These are phyloP conservation scores for Aspergillus niger DNA, from an alignment of 2,329 filamentous ascomycete genomes.

Conservation along the genomic window DNA sequence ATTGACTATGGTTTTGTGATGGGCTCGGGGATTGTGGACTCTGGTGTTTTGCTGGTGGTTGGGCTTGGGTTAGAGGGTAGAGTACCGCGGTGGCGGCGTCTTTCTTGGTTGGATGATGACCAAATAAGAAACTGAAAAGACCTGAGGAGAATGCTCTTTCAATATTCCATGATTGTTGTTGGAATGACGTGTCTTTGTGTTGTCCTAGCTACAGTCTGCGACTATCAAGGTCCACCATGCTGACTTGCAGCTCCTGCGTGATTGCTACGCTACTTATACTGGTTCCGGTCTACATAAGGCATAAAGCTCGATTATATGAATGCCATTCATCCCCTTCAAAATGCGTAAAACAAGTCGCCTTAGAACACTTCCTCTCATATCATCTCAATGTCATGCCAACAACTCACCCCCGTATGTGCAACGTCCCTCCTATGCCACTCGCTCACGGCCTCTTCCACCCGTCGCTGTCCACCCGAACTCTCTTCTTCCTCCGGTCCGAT, in stretches of 20 bases:
- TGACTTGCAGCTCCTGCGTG: not conserved
- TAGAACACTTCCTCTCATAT: not conserved
- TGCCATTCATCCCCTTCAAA: conserved; percentile 6
- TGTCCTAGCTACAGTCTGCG: not conserved
- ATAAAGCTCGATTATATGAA: not conserved
- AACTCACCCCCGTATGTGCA: not conserved
- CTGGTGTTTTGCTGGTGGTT: conserved; percentile 11
- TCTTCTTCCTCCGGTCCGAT: not conserved
- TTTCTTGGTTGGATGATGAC: conserved; percentile 41
- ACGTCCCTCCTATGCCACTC: not conserved
- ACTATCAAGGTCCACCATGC: not conserved
- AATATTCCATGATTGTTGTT: not conserved
- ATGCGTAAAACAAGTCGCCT: not conserved
- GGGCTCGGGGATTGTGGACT: conserved; percentile 20
- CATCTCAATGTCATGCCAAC: not conserved
- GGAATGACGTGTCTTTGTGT: no score
- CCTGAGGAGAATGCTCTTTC: conserved; percentile 42
- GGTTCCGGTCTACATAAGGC: not conserved
- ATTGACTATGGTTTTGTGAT: conserved; percentile 2
- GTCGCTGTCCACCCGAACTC: not conserved
- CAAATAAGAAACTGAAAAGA: conserved; percentile 48
- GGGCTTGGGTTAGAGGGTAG: conserved; percentile 13
- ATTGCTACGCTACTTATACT: not conserved
- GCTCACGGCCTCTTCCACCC: not conserved
- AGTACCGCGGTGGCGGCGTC: conserved; percentile 34